Evolutionary conservation across 805 yeast species (phyloP), one percentile per base, ranked within the genome.

Genomic region (Starmerella sp.): DNA sequence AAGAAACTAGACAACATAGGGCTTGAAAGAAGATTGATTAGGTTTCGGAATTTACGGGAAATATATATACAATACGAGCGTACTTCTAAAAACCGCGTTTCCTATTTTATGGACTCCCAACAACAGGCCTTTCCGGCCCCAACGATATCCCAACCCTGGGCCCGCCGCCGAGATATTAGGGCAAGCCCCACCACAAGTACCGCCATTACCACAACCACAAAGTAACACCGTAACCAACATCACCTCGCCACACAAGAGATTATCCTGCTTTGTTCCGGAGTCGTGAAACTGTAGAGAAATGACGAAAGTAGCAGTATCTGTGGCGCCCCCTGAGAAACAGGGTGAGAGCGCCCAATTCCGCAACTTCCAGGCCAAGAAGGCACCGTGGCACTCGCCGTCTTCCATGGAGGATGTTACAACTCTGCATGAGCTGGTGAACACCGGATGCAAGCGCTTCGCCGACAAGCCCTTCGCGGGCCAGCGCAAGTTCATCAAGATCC

Each of bases 401-500:
- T 86, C 81, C 57, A 79, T 79, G 53, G 80, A 86, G 57, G 72
- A 76, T 52, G 61, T 57, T 48, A 54, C 47, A 8, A 86, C 91
- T 5, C 74, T 88, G 28, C 84, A 81, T 60, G 95, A 87, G 59
- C 82, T 75, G 60, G 71, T 84, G 56, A 68, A 75, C 52, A 90
- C 83, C 68, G 78, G 83, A 61, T 80, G 81, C 50, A 71, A 72
- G 52, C 74, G 75, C 63, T 77, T 80, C 64, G 83, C 83, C 43
- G 66, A 70, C 56, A 71, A 75, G 51, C 71, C 71, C 5, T 80
- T 81, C 38, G 77, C 86, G 76, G 96, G 86, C 48, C 83, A 85
- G 80, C 83, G 98, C 75, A 81, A 83, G 56, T 71, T 85, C 57
- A 63, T 77, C 48, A 91, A 88, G 53, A 68, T 86, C 52, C 91